These are phyloP conservation scores for Thermomyces lanuginosus DNA, from an alignment of 2,329 filamentous ascomycete species.

Conservation along the genomic window DNA sequence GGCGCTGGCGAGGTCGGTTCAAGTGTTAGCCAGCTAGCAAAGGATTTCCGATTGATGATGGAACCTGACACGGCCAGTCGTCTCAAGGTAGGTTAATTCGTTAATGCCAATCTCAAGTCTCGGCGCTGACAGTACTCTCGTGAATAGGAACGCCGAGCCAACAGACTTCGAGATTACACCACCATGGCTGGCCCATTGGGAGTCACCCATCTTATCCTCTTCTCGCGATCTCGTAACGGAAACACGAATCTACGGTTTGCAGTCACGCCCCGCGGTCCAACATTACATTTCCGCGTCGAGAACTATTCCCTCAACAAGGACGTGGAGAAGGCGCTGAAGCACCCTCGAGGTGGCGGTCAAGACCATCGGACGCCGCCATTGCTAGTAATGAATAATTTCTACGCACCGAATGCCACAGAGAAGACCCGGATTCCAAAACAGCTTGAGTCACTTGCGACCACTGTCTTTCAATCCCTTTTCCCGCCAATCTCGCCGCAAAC, in stretches of 20 bases:
- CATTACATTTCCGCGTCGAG: constrained; percentile 83
- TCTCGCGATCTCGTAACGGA: constrained; percentile 74
- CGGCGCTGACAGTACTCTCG: not conserved
- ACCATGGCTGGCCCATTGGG: constrained; percentile 91
- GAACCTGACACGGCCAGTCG: constrained; percentile 83
- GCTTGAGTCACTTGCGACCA: constrained; percentile 81
- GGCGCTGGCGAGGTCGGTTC: constrained; percentile 85
- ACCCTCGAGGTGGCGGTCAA: constrained; percentile 65
- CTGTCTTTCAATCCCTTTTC: constrained; percentile 90
- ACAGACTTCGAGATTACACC: constrained; percentile 79
- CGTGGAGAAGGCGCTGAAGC: constrained; percentile 65
- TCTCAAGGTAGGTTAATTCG: constrained; percentile 42
- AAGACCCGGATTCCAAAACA: constrained; percentile 69
- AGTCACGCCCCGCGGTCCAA: constrained; percentile 77
- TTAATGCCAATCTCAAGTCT: not conserved
- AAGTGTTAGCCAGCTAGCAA: constrained; percentile 77
- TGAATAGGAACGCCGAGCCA: constrained; percentile 57
- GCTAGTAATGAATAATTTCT: constrained; percentile 98
- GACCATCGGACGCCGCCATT: constrained; percentile 75
- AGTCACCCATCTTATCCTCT: constrained; percentile 81
- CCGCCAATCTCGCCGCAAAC: constrained; percentile 86
- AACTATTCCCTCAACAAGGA: constrained; percentile 91
- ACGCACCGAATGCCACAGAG: constrained; percentile 40
- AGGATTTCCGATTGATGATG: constrained; percentile 86
- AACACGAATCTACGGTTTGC: constrained; percentile 87